Conservation (phyloP, 305 asterid species). For the Solanum aculeatissimum region DNA sequence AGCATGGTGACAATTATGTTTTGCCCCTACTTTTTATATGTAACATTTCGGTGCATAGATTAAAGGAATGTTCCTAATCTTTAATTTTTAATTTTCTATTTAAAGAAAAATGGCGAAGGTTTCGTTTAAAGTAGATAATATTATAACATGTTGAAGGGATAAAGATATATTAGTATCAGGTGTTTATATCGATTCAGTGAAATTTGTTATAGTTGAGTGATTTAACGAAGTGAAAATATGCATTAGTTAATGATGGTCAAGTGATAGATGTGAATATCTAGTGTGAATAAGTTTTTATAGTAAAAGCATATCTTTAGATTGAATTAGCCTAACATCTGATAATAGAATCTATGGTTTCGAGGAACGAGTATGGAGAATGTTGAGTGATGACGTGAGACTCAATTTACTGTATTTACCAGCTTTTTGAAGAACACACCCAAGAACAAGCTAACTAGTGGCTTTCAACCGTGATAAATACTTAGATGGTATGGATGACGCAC, state of each 20-base stretch:
- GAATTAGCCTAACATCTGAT: not conserved
- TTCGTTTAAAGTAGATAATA: not conserved
- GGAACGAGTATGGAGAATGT: not conserved
- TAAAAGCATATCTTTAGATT: not conserved
- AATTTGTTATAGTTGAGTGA: not conserved
- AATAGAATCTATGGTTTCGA: not conserved
- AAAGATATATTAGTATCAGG: not conserved
- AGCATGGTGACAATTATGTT: constrained; percentile 13
- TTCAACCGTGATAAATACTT: not conserved
- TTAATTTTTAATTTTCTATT: not conserved
- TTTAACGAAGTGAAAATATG: not conserved
- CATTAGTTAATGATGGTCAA: not conserved
- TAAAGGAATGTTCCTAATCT: not conserved
- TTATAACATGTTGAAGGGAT: not conserved
- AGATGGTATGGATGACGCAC: not conserved
- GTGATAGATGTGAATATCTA: not conserved
- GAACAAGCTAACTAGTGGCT: not conserved
- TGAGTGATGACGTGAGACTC: not conserved
- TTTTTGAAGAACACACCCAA: not conserved
- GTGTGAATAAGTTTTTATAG: not conserved
- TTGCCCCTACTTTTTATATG: constrained; percentile 2
- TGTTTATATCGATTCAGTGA: not conserved
- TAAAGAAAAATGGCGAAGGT: not conserved
- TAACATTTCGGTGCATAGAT: constrained; percentile 1
- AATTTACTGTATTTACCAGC: not conserved